These are phyloP conservation scores for Trichoderma virens DNA, from an alignment of 495 filamentous ascomycete genomes.

Conservation along the genomic window DNA sequence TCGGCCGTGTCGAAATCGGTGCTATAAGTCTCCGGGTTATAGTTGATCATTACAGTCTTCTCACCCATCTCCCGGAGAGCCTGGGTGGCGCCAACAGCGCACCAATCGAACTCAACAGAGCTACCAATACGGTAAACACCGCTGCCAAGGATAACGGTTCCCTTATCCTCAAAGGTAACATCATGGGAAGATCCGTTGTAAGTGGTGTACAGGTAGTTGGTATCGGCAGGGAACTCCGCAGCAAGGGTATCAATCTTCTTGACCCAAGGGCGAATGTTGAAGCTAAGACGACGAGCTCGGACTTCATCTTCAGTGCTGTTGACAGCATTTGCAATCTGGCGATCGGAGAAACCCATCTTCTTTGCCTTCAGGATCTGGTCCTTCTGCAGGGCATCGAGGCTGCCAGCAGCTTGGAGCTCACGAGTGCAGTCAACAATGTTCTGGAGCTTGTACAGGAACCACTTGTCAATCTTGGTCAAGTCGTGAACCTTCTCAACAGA, in stretches of 20 bases:
- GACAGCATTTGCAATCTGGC: conserved; percentile 85
- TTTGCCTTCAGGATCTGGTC: conserved; percentile 85
- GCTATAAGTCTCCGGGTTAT: conserved; percentile 80
- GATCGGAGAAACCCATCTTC: conserved; percentile 95
- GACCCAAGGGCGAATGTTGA: conserved; percentile 81
- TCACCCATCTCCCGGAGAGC: conserved; percentile 83
- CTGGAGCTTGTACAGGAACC: conserved; percentile 97
- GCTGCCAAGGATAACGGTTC: conserved; percentile 79
- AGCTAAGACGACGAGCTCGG: conserved; percentile 72
- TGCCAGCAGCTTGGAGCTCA: conserved; percentile 82
- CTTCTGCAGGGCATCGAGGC: conserved; percentile 75
- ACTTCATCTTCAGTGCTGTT: conserved; percentile 83
- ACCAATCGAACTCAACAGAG: conserved; percentile 99
- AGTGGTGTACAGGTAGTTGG: conserved; percentile 96
- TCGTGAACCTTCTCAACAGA: conserved; percentile 85
- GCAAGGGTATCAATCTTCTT: conserved; percentile 98
- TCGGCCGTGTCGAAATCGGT: conserved; percentile 96
- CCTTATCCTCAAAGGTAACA: conserved; percentile 90
- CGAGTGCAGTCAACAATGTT: conserved; percentile 87
- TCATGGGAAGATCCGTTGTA: conserved; percentile 97
- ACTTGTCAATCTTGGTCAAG: conserved; percentile 89
- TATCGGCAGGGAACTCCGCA: conserved; percentile 94
- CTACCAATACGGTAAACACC: conserved; percentile 96
- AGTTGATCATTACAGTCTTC: conserved; percentile 99
- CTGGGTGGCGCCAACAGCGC: conserved; percentile 86